These are phyloP conservation scores for Platanus orientalis DNA, from an alignment of 164 flowering plant genomes.

Conservation along the genomic window DNA sequence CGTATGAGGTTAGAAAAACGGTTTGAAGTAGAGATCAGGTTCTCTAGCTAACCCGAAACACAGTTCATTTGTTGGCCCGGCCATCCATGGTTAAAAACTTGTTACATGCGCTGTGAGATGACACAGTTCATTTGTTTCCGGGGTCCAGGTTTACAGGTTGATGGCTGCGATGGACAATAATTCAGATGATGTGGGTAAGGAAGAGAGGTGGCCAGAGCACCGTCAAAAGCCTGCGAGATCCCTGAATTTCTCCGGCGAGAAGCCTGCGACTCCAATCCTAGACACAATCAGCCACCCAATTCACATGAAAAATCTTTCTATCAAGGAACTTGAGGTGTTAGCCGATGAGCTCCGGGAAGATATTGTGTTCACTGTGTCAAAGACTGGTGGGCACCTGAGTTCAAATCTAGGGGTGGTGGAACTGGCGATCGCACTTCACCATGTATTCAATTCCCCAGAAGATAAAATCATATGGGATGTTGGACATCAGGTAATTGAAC, in stretches of 20 bases:
- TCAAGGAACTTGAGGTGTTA: conserved; percentile 31
- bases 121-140: not conserved
- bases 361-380: conserved; percentile 31
- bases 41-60: no score
- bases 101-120: no score
- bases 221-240: not conserved
- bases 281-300: conserved; percentile 15
- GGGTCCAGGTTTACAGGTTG: conserved; percentile 6
- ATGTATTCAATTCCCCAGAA: conserved; percentile 36
- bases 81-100: no score
- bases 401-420: conserved; percentile 42
- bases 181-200: not conserved
- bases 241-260: conserved; percentile 22
- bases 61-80: no score
- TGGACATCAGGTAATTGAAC: conserved; percentile 34
- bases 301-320: conserved; percentile 31
- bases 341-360: conserved; percentile 36
- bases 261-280: conserved; percentile 29
- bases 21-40: no score
- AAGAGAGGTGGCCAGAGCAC: not conserved
- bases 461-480: conserved; percentile 48
- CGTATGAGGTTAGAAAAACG: no score
- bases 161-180: conserved; percentile 2
- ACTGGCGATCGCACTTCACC: conserved; percentile 41
- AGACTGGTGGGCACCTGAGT: conserved; percentile 42